Evolutionary conservation across 768 basidiomycete genomes (phyloP).

Genomic region (Amanita fuliginea): DNA sequence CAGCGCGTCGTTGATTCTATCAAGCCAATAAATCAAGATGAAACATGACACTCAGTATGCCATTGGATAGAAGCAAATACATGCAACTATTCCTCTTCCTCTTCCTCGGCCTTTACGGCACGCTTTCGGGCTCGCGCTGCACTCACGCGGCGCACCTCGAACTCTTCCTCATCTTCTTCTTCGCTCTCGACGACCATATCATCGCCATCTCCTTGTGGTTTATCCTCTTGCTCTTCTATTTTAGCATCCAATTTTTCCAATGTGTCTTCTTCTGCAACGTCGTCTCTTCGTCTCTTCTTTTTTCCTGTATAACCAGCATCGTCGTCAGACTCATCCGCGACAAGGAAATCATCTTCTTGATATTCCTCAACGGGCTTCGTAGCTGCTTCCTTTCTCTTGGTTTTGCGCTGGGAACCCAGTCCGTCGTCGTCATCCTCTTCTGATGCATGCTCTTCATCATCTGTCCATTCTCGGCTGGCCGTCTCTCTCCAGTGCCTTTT

Average conservation of each 20-base stretch:
- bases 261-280: slow-evolving; percentile 37
- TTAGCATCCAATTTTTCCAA: slow-evolving; percentile 65
- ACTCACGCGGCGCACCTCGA: slow-evolving; percentile 47
- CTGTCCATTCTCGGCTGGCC: slow-evolving; percentile 38
- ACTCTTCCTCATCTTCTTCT: slow-evolving; percentile 56
- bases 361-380: slow-evolving; percentile 57
- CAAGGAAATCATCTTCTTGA: slow-evolving; percentile 78
- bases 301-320: slow-evolving; percentile 34
- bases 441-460: slow-evolving; percentile 54
- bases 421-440: slow-evolving; percentile 52
- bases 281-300: slow-evolving; percentile 23
- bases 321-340: slow-evolving; percentile 67
- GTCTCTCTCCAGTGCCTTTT: slow-evolving; percentile 32
- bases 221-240: slow-evolving; percentile 44
- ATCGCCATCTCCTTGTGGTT: slow-evolving; percentile 16
- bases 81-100: slow-evolving; percentile 41
- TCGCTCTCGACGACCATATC: slow-evolving; percentile 15
- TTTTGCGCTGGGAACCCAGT: slow-evolving; percentile 25
- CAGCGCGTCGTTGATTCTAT: slow-evolving; percentile 71
- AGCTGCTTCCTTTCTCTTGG: slow-evolving; percentile 39
- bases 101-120: slow-evolving; percentile 49
- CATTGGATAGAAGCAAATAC: no score
- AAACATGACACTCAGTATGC: not conserved
- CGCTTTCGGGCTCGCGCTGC: slow-evolving; percentile 43
- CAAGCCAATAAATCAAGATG: slow-evolving; percentile 41